Evolutionary conservation across 2,329 filamentous ascomycete genomes (phyloP).

Genomic region (Shiraia bambusicola): DNA sequence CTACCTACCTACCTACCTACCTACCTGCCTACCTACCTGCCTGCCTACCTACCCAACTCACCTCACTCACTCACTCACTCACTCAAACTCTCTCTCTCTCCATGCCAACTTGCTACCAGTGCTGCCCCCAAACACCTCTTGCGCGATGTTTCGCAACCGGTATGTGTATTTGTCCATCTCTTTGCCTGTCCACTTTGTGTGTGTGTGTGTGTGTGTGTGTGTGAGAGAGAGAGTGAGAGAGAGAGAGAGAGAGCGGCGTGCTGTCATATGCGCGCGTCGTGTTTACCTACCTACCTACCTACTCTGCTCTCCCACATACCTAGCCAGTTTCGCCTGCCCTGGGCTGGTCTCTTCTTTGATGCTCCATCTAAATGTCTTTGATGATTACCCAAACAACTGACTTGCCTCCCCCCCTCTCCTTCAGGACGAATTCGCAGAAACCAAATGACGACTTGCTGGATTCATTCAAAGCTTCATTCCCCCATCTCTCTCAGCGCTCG

Average conservation of each 20-base stretch:
- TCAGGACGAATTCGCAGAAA: conserved; percentile 77
- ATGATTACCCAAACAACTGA: neutral
- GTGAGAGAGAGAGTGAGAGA: too few species aligned
- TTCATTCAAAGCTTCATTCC: conserved; percentile 81
- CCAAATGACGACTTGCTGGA: conserved; percentile 81
- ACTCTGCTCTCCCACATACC: conserved; percentile 4
- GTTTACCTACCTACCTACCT: conserved; percentile 11
- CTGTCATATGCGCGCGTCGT: conserved; percentile 35
- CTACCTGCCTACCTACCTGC: too few species aligned
- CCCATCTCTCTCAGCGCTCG: conserved; percentile 59
- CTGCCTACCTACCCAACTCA: too few species aligned
- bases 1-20: too few species aligned
- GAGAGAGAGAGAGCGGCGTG: conserved; percentile 8
- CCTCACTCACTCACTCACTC: too few species aligned
- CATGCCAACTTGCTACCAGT: conserved; percentile 30
- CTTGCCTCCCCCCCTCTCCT: too few species aligned
- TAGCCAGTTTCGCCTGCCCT: too few species aligned
- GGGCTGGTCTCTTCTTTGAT: conserved; percentile 8
- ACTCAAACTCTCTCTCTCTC: conserved; percentile 27
- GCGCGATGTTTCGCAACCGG: conserved; percentile 53
- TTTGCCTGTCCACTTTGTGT: too few species aligned
- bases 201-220: too few species aligned
- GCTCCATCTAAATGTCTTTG: neutral
- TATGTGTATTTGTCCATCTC: conserved; percentile 29
- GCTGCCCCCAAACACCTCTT: conserved; percentile 32